phyloP scores from a whole-genome alignment of 1,284 basidiomycete species.

The Phylloporus sp. region DNA sequence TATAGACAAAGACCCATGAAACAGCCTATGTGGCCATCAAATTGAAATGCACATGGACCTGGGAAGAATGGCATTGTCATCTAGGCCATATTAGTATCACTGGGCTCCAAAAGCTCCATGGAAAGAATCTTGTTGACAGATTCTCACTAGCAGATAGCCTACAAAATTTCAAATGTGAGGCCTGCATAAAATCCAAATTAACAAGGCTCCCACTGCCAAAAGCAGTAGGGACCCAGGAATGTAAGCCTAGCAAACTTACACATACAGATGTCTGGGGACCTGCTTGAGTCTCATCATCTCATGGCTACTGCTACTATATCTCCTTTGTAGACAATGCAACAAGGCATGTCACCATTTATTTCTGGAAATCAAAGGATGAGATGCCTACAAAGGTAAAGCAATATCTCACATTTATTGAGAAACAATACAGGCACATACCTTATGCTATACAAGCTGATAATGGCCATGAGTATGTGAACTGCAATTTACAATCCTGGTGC shows the following conservation, averaged over 20 bases:
- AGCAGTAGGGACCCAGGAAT: no score
- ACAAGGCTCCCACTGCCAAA: no score
- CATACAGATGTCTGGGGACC: conserved; percentile 11
- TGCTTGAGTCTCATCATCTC: not conserved
- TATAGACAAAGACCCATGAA: no score
- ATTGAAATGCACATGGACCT: no score
- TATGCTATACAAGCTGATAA: conserved; percentile 8
- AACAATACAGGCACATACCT: not conserved
- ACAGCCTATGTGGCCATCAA: no score
- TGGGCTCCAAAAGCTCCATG: no score
- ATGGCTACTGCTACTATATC: not conserved
- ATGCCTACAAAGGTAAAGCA: not conserved
- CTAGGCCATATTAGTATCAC: no score
- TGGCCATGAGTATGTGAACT: conserved; percentile 16
- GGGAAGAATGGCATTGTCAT: no score
- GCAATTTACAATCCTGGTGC: not conserved
- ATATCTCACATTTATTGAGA: not conserved
- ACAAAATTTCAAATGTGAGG: no score
- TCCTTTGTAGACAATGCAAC: conserved; percentile 5
- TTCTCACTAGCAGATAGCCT: no score
- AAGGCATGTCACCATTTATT: not conserved
- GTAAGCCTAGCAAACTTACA: not conserved
- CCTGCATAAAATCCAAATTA: no score
- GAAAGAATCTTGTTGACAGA: no score
- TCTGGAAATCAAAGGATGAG: not conserved